A percentile compares a stretch with the other conserved stretches of the same genome.
Evolutionary conservation across 2,329 filamentous ascomycete genomes (phyloP).

Genomic region (Trichoderma arundinaceum): DNA sequence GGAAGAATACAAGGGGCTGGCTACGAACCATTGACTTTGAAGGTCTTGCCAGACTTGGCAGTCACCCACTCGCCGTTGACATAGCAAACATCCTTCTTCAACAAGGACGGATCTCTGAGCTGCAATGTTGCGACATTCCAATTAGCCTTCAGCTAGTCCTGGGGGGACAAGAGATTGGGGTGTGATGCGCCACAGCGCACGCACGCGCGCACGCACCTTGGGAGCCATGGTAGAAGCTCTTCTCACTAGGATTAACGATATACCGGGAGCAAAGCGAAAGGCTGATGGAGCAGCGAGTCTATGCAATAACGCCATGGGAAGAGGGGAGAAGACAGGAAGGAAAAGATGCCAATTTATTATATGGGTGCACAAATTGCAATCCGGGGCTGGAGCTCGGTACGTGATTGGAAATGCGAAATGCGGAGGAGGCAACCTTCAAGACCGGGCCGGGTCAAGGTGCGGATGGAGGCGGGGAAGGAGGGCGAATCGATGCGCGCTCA

Average conservation of each 20-base stretch:
- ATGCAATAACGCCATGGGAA: conserved; percentile 43
- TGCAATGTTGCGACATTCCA: conserved; percentile 42
- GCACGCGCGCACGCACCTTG: conserved; percentile 43
- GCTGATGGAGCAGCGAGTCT: conserved; percentile 41
- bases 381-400: background rate
- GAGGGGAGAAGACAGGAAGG: background rate
- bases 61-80: conserved; percentile 92
- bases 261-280: conserved; percentile 41
- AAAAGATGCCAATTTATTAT: conserved; percentile 11
- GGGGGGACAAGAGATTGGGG: background rate
- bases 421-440: conserved; percentile 13
- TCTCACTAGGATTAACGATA: conserved; percentile 42
- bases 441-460: conserved; percentile 26
- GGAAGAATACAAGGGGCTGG: background rate
- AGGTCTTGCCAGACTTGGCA: conserved; percentile 87
- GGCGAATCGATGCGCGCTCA: background rate
- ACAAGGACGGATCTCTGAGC: conserved; percentile 79
- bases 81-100: conserved; percentile 82
- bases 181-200: background rate
- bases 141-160: background rate
- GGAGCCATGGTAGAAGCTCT: conserved; percentile 56
- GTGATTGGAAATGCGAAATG: conserved; percentile 30
- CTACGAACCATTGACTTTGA: conserved; percentile 74
- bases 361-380: background rate
- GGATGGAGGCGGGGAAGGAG: conserved; percentile 18